Evolutionary conservation across 2,329 filamentous ascomycete species (phyloP).

Genomic region (Dothidotthia symphoricarpi): DNA sequence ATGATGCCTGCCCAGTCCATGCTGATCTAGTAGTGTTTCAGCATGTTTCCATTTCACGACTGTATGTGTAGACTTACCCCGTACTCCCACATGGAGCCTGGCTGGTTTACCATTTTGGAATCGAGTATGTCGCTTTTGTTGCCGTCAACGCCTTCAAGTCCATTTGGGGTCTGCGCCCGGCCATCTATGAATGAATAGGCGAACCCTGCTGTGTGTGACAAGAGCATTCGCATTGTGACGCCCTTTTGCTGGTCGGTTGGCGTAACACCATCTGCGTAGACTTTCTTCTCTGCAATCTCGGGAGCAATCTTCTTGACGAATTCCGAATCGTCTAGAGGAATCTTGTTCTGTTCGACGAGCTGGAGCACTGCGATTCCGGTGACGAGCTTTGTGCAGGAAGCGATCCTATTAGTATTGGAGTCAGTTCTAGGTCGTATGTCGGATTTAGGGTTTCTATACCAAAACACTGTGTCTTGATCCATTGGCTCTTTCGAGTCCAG

Average conservation of each 20-base stretch:
- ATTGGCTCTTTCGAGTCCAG: conserved; percentile 51
- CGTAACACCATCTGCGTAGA: conserved; percentile 37
- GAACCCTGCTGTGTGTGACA: conserved; percentile 53
- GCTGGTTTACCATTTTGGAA: conserved; percentile 60
- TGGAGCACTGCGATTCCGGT: conserved; percentile 36
- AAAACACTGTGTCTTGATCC: conserved; percentile 60
- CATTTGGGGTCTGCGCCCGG: conserved; percentile 44
- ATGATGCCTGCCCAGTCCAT: conserved; percentile 53
- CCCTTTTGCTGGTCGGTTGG: conserved; percentile 42
- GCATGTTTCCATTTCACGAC: neutral
- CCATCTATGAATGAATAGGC: conserved; percentile 52
- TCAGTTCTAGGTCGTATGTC: no score
- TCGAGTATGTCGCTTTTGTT: conserved; percentile 52
- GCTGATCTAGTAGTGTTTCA: conserved; percentile 41
- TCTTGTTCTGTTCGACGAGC: conserved; percentile 39
- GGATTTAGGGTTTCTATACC: no score
- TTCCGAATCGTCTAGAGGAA: conserved; percentile 37
- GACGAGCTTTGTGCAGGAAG: conserved; percentile 50
- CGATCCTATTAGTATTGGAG: no score
- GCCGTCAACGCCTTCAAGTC: conserved; percentile 59
- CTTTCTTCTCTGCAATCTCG: conserved; percentile 45
- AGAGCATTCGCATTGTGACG: conserved; percentile 53
- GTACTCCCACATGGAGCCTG: conserved; percentile 62
- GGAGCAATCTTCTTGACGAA: conserved; percentile 34
- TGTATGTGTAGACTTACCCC: conserved; percentile 26